Conservation (phyloP, 345 rosid genomes). For the Noccaea bulbosa region DNA sequence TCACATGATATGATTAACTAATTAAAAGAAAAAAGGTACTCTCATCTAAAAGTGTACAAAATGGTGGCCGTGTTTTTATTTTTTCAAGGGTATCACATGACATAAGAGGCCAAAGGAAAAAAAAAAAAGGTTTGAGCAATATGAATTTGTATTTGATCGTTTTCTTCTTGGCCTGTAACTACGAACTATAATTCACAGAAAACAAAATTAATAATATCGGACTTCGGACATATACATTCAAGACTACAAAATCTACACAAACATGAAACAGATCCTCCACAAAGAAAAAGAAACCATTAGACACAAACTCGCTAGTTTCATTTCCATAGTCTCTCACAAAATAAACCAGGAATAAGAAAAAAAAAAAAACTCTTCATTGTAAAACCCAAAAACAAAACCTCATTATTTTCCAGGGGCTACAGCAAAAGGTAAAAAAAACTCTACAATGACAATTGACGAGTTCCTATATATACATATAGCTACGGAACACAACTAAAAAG, state of each 20-base stretch:
- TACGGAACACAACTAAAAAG: slow-evolving; percentile 12
- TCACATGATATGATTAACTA: too few relatives aligned
- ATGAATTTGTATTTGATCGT: background rate
- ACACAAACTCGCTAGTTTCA: background rate
- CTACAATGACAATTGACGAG: slow-evolving; percentile 1
- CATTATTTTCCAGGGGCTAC: background rate
- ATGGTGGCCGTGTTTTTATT: too few relatives aligned
- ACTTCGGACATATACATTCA: slow-evolving; percentile 16
- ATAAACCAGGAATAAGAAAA: too few relatives aligned
- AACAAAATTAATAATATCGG: background rate
- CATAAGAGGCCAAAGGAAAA: background rate
- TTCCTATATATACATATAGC: background rate
- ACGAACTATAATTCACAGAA: background rate
- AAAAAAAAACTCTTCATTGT: background rate
- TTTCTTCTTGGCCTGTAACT: slow-evolving; percentile 9
- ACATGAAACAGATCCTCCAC: background rate
- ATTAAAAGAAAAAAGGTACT: too few relatives aligned
- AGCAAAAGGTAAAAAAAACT: background rate
- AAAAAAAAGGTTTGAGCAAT: background rate
- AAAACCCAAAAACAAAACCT: background rate
- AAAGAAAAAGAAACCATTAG: background rate
- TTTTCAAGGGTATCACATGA: background rate
- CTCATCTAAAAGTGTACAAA: too few relatives aligned
- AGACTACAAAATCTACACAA: slow-evolving; percentile 1
- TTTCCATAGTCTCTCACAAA: slow-evolving; percentile 3